Conservation (phyloP, 345 rosid genomes). For the Balakata baccata region DNA sequence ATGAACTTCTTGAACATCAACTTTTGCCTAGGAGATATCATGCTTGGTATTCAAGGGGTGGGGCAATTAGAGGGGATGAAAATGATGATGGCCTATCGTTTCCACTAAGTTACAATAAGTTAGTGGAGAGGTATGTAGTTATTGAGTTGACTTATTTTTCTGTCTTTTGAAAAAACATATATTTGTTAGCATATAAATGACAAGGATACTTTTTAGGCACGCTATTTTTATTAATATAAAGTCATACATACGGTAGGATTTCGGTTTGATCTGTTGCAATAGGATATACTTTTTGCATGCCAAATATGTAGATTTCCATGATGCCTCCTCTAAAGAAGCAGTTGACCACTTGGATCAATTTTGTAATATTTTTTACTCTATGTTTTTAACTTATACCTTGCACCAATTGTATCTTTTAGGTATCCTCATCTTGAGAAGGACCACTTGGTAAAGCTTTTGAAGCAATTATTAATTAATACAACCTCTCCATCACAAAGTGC, state of each 20-base stretch:
- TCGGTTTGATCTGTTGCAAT: background rate
- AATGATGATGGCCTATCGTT: constrained; percentile 77
- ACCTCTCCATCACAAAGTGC: constrained; percentile 50
- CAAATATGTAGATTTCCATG: background rate
- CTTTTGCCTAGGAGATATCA: constrained; percentile 94
- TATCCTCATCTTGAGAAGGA: constrained; percentile 78
- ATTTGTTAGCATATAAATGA: background rate
- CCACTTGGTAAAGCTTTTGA: constrained; percentile 93
- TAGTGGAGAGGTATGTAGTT: constrained; percentile 67
- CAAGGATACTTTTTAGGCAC: background rate
- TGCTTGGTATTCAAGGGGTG: constrained; percentile 90
- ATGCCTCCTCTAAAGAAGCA: background rate
- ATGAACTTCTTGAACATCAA: constrained; percentile 85
- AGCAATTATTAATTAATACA: constrained; percentile 63
- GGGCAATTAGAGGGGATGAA: constrained; percentile 56
- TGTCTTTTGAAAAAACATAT: background rate
- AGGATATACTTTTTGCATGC: background rate
- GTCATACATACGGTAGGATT: background rate
- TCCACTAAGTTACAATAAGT: constrained; percentile 61
- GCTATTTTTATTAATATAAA: background rate
- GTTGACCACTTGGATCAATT: background rate
- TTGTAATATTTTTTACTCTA: constrained; percentile 1
- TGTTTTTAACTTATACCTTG: constrained; percentile 17
- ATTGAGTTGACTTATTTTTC: background rate
- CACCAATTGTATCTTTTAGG: constrained; percentile 46